A percentile compares a stretch with the other conserved stretches of the same genome.
Conservation (phyloP, 2,329 filamentous ascomycete genomes). For the Verruconis gallopava region DNA sequence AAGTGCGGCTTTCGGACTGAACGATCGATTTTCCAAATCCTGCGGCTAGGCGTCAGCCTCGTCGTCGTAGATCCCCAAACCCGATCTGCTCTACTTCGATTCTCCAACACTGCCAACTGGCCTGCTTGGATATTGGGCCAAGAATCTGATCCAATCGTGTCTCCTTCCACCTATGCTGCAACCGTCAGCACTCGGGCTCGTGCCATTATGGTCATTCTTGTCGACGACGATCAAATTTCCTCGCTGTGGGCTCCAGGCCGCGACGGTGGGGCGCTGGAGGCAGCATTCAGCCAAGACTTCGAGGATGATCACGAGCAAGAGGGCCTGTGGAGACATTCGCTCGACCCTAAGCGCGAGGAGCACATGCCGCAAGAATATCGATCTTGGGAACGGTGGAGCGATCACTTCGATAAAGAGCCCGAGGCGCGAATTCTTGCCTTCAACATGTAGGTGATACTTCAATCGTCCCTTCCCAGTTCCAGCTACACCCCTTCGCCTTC, state of each 20-base stretch:
- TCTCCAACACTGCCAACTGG: not conserved
- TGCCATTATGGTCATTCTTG: conserved; percentile 4
- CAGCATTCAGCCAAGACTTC: too few species aligned
- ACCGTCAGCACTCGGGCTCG: not conserved
- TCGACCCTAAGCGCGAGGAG: conserved; percentile 6
- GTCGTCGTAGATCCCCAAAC: not conserved
- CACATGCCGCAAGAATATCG: conserved; percentile 2
- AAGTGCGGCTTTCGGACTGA: not conserved
- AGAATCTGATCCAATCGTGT: not conserved
- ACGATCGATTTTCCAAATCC: not conserved
- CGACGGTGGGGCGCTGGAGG: not conserved
- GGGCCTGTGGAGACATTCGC: conserved; percentile 1
- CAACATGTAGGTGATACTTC: conserved; percentile 2
- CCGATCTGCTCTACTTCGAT: not conserved
- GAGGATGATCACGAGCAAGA: not conserved
- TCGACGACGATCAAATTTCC: not conserved
- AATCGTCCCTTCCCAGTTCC: too few species aligned
- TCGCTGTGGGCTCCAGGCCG: not conserved
- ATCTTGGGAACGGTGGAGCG: conserved; percentile 7
- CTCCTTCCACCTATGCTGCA: too few species aligned
- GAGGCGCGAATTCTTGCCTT: not conserved
- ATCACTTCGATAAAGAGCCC: conserved; percentile 8
- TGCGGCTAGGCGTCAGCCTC: not conserved
- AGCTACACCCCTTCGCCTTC: too few species aligned
- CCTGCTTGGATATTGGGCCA: not conserved